Conservation (phyloP, 2,329 filamentous ascomycete species). For the Sporothrix sp. region DNA sequence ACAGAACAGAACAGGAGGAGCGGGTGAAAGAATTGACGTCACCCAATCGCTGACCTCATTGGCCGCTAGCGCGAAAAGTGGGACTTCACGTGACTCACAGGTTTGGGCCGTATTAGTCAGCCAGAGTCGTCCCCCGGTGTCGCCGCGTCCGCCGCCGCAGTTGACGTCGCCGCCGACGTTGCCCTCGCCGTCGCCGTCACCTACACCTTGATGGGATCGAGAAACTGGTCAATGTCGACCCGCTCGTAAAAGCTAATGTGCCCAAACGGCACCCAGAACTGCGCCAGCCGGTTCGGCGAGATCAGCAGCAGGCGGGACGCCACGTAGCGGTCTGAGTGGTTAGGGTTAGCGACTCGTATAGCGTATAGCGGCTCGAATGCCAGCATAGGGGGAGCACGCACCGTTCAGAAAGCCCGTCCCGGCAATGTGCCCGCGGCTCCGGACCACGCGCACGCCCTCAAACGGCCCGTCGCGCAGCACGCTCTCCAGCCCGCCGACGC, state of each 20-base stretch:
- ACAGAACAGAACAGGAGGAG: not conserved
- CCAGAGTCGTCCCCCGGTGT: no score
- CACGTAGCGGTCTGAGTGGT: constrained; percentile 64
- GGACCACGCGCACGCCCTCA: constrained; percentile 62
- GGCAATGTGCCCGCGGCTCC: constrained; percentile 34
- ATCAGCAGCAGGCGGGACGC: constrained; percentile 68
- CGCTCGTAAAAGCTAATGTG: constrained; percentile 53
- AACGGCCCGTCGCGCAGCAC: constrained; percentile 59
- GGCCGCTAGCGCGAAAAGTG: no score
- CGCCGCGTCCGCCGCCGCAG: no score
- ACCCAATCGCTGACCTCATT: no score
- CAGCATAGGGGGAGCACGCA: no score
- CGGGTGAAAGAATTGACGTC: not conserved
- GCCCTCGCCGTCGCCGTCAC: not conserved
- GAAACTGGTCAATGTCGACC: constrained; percentile 47
- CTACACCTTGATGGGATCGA: not conserved
- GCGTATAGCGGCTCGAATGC: not conserved
- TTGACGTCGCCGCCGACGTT: constrained; percentile 7
- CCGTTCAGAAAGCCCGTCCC: not conserved
- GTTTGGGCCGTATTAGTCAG: no score
- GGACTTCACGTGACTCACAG: no score
- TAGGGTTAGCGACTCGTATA: constrained; percentile 7
- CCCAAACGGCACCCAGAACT: constrained; percentile 63
- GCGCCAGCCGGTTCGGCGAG: constrained; percentile 65
- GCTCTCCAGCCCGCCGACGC: constrained; percentile 52